Base-by-base conservation (phyloP, 2,329 filamentous ascomycete genomes). In the Cercospora sp. region DNA sequence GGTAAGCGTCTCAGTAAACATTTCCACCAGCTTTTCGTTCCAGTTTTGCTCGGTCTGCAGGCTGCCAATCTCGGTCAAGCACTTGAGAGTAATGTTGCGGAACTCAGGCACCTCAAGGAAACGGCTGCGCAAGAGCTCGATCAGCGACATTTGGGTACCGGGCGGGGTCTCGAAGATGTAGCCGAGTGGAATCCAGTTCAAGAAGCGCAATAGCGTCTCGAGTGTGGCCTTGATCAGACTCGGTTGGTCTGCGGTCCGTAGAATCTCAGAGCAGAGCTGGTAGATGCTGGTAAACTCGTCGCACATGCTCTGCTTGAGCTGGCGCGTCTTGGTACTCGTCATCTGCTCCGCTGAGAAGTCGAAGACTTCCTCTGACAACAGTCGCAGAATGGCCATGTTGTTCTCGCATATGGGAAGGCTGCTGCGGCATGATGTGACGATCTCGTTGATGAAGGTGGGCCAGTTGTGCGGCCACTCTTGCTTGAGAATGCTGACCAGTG, bases 381-480 rank as follows among this genome's bases (percentile, higher is more conserved):
- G 84, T 68, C 95, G 90, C 74, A 99, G 87, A 75, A 99, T 98
- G 72, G 92, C 93, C 95, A 99, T 99, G 85, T 99, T 99, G 85
- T 99, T 99, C 84, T 99, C 95, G 87, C 96, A 99, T 75, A 99
- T 96, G 42, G 94, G 95, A 64, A 99, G 85, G 81, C 91, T 97
- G 74, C 92, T 94, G 79, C 97, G 94, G 82, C 94, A 98, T 65
- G 95, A 94, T 23, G 93, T 91, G 75, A 99, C 93, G 81, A 99
- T 99, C 84, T 99, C 95, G 85, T 98, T 98, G 87, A 99, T 98
- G 82, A 99, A 99, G 20, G 93, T 97, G 10, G 96, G 95, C 95
- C 96, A 99, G 85, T 99, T 97, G 83, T 98, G 94, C 66, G 95
- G 95, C 95, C 95, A 99, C 82, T 99, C 95, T 83, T 99, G 95